Evolutionary conservation across 2,329 filamentous ascomycete species (phyloP), one percentile per base, ranked within the genome.

Genomic region (Acrodontium crateriforme): DNA sequence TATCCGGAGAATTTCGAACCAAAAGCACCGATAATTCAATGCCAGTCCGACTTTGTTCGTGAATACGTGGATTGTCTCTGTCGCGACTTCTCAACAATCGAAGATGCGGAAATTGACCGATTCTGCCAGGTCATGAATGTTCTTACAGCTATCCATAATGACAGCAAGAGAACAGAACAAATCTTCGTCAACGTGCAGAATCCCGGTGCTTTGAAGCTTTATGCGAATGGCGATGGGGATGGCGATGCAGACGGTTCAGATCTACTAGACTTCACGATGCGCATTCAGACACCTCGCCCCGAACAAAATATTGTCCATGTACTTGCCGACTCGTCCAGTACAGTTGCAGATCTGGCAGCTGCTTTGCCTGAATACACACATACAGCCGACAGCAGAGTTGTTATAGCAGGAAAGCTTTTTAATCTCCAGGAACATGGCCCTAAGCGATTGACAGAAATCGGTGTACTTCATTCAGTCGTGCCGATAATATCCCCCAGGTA

Each of bases 401-500:
- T 49, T 17, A 24, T 42, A 9, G 32, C 36, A 17, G 45, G 45
- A 21, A 38, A 39, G 18, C 29, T 27, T 8, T 18, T 44, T n/a
- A 40, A 45, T 23, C 15, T 40, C 13, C 18, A 29, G 4, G 20
- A 16, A 9, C 23, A 38, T n/a, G 33, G 33, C 11, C 23, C 29
- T 11, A 23, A 28, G 25, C 31, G 32, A 10, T 25, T 50, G 12
- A 21, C 28, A 9, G 37, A 41, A 20, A 26, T 38, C 10, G 44
- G 39, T 9, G 27, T 49, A 8, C 25, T 32, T 7, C 21, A 30
- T 20, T 32, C 38, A 27, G 38, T 36, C 35, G 35, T 42, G 31
- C 38, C 49, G 19, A 33, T 37, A 19, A 39, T 49, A 21, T 38
- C 35, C 17, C 45, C 47, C 5, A 39, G 32, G 13, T 41, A 46